Conservation (phyloP, 352 stramenopile genomes). For the Globisporangium paroecandrum region DNA sequence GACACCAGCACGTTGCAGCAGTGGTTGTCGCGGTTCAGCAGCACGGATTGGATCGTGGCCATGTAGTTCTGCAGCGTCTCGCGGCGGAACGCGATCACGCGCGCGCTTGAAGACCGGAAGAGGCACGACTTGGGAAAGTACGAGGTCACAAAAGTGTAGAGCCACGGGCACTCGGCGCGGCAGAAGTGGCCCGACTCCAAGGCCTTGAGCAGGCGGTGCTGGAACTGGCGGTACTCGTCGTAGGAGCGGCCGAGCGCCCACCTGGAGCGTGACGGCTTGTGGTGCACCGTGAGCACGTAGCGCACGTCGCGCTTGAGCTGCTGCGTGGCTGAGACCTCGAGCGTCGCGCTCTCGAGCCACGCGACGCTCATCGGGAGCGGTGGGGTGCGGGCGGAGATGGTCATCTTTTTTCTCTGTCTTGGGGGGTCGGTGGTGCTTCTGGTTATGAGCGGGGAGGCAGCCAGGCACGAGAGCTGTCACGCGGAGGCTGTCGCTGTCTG, state of each 20-base stretch:
- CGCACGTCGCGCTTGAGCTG: constrained; percentile 10
- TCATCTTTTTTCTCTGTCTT: not conserved
- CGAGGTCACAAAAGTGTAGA: constrained; percentile 47
- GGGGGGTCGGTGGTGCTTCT: not conserved
- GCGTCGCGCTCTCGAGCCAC: constrained; percentile 9
- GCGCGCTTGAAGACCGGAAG: constrained; percentile 24
- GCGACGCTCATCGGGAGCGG: constrained; percentile 6
- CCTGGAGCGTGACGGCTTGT: constrained; percentile 4
- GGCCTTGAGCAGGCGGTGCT: constrained; percentile 27
- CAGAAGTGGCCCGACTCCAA: constrained; percentile 45
- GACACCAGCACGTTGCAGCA: constrained; percentile 27
- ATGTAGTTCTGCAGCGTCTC: constrained; percentile 41
- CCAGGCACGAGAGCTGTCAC: not conserved
- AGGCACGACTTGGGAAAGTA: constrained; percentile 44
- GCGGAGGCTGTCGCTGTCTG: not conserved
- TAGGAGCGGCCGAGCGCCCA: constrained; percentile 11
- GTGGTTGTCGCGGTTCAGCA: constrained; percentile 38
- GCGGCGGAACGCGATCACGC: constrained; percentile 29
- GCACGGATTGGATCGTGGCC: constrained; percentile 24
- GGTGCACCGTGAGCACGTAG: constrained; percentile 14
- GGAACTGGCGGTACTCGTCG: constrained; percentile 25
- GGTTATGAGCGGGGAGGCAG: not conserved
- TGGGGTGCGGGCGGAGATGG: not conserved
- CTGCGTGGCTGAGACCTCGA: constrained; percentile 8
- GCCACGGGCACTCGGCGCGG: constrained; percentile 43